These are phyloP conservation scores for Albophoma yamanashiensis DNA, from an alignment of 2,329 filamentous ascomycete genomes.

Conservation along the genomic window DNA sequence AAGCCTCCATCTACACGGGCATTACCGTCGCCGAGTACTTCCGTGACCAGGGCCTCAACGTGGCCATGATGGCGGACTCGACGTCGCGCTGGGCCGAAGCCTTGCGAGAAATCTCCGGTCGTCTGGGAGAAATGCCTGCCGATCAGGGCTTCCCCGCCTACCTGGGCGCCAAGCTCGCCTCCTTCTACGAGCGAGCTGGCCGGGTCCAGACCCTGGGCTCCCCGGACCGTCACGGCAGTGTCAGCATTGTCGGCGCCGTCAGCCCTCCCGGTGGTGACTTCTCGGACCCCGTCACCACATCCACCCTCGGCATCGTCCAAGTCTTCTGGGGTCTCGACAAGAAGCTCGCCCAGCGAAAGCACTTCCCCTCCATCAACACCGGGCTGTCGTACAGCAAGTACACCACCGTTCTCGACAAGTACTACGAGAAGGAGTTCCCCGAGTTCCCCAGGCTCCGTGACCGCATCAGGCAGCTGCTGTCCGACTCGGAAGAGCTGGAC, in stretches of 20 bases:
- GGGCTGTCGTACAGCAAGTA: slow-evolving; percentile 95
- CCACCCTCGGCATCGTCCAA: slow-evolving; percentile 93
- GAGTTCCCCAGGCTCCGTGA: slow-evolving; percentile 91
- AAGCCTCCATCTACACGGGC: slow-evolving; percentile 96
- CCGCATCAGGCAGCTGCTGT: slow-evolving; percentile 85
- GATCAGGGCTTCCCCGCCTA: slow-evolving; percentile 99
- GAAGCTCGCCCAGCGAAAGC: slow-evolving; percentile 97
- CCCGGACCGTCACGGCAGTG: slow-evolving; percentile 79
- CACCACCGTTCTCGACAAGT: slow-evolving; percentile 77
- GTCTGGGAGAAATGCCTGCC: slow-evolving; percentile 98
- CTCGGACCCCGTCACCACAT: slow-evolving; percentile 91
- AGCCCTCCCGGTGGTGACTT: slow-evolving; percentile 98
- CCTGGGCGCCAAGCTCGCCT: slow-evolving; percentile 89
- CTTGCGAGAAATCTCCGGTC: slow-evolving; percentile 95
- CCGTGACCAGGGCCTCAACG: slow-evolving; percentile 90
- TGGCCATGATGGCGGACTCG: slow-evolving; percentile 99
- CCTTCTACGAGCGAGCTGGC: slow-evolving; percentile 98
- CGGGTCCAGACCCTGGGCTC: slow-evolving; percentile 78
- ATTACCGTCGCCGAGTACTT: slow-evolving; percentile 96
- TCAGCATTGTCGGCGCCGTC: slow-evolving; percentile 96
- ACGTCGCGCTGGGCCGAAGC: slow-evolving; percentile 98
- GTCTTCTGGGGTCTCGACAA: slow-evolving; percentile 99
- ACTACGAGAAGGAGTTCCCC: slow-evolving; percentile 85
- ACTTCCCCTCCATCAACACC: slow-evolving; percentile 98
- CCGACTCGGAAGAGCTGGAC: slow-evolving; percentile 93